These are phyloP conservation scores for Colletotrichum sojae DNA, from an alignment of 2,329 filamentous ascomycete genomes.

Conservation along the genomic window DNA sequence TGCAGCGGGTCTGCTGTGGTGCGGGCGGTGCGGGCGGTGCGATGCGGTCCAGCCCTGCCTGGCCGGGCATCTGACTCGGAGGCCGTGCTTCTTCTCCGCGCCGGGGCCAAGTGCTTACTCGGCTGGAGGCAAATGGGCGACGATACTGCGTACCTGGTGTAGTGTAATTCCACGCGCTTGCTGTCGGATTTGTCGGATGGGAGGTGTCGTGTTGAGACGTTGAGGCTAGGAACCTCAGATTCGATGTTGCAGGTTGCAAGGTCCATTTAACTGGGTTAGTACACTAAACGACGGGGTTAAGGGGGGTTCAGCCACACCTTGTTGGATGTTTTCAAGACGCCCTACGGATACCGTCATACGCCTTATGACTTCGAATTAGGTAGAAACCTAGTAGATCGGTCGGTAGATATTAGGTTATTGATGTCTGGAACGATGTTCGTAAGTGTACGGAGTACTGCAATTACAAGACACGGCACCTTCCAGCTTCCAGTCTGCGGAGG, in stretches of 20 bases:
- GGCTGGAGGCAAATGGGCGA: constrained; percentile 9
- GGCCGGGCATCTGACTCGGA: neutral
- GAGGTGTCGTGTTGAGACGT: neutral
- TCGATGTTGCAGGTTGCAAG: neutral
- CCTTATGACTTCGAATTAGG: no score
- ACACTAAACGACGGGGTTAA: constrained; percentile 5
- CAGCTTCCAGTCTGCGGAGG: neutral
- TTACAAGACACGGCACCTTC: no score
- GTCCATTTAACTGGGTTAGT: neutral
- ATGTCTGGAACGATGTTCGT: no score
- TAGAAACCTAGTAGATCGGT: no score
- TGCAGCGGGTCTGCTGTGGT: constrained; percentile 16
- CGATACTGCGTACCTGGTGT: no score
- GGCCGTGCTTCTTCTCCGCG: neutral
- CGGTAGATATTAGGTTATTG: no score
- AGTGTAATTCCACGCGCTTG: neutral
- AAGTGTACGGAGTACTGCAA: no score
- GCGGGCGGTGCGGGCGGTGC: neutral
- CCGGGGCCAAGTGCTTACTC: constrained; percentile 8
- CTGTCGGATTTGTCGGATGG: neutral
- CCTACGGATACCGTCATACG: neutral
- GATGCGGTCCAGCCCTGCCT: constrained; percentile 7
- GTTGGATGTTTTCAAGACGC: constrained; percentile 13
- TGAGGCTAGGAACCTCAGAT: neutral
- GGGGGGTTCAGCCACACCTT: constrained; percentile 29